Evolutionary conservation across 768 basidiomycete genomes (phyloP).

Genomic region (Suillus luteus): DNA sequence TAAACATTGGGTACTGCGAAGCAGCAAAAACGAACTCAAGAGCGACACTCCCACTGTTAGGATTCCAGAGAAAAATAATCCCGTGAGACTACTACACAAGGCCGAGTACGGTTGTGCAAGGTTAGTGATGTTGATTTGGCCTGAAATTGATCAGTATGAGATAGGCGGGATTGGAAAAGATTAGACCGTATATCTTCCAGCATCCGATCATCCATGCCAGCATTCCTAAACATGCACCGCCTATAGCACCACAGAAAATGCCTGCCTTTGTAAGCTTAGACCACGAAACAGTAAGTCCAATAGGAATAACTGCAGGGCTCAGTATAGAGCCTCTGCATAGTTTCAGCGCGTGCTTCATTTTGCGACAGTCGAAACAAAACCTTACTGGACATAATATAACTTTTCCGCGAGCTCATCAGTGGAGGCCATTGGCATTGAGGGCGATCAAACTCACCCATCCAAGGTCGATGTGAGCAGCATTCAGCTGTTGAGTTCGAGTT

Average conservation of each 20-base stretch:
- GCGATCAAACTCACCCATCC: slow-evolving; percentile 41
- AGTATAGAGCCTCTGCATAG: slow-evolving; percentile 46
- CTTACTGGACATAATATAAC: slow-evolving; percentile 51
- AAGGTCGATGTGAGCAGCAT: slow-evolving; percentile 46
- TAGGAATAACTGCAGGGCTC: slow-evolving; percentile 52
- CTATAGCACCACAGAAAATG: slow-evolving; percentile 42
- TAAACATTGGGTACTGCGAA: slow-evolving; percentile 5
- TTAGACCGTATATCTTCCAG: slow-evolving; percentile 48
- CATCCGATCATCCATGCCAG: slow-evolving; percentile 54
- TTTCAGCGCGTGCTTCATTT: neutral
- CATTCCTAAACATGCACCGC: slow-evolving; percentile 45
- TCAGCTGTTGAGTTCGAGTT: slow-evolving; percentile 33
- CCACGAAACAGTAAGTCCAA: slow-evolving; percentile 49
- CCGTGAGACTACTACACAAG: slow-evolving; percentile 40
- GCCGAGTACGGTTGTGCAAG: slow-evolving; percentile 43
- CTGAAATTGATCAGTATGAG: slow-evolving; percentile 17
- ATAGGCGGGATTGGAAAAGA: neutral
- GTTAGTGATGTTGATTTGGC: slow-evolving; percentile 37
- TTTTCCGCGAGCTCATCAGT: slow-evolving; percentile 16
- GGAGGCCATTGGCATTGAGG: neutral
- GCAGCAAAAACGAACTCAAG: slow-evolving; percentile 26
- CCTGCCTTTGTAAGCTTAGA: slow-evolving; percentile 44
- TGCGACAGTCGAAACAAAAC: neutral
- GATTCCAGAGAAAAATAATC: slow-evolving; percentile 40
- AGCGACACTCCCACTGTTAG: slow-evolving; percentile 39